Evolutionary conservation across 495 filamentous ascomycete genomes (phyloP), one percentile per base, ranked within the genome.

Genomic region (Aspergillus baeticus): DNA sequence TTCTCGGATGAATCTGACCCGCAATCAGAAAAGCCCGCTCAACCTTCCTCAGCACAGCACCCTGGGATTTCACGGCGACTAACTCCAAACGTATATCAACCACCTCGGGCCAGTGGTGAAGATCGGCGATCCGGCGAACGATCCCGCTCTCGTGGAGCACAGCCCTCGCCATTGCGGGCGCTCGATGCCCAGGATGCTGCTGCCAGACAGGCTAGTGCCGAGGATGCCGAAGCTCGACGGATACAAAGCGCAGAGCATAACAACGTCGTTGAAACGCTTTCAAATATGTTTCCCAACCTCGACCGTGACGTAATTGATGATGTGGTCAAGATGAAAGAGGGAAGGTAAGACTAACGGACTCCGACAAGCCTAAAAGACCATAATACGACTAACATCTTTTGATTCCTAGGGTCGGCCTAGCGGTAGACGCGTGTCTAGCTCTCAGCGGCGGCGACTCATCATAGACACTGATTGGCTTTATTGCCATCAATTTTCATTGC

Each of bases 231-330:
- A 69, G 93, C 93, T 26, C 84, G 88, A 45, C 79, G 88, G 41
- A 88, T 99, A 58, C 87, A 92, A 55, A 79, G 86, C 44, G 86
- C 83, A 31, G 94, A 99, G 76, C 92, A 98, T 67, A 78, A 83
- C 38, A 90, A 90, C 65, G 86, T 99, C 5, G 94, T 98, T 1
- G 93, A 97, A 64, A 96, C 90, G 14, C 73, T 97, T 38, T 85
- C 88, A 17, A 87, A 89, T 46, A 96, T 97, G 92, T 97, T 97
- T 64, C 92, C 92, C 7, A 87, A 91, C 66, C 75, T 97, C 22
- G 92, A 97, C 67, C 81, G 83, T 64, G 92, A 97, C 22, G 81
- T 97, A 31, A 96, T 97, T 65, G 90, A 91, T 59, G 92, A 97
- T 75, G 92, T 97, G 51, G 91, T 96, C 18, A 83, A 90, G 69